phyloP scores from a whole-genome alignment of 768 basidiomycete genomes.

The Naganishia antarctica region DNA sequence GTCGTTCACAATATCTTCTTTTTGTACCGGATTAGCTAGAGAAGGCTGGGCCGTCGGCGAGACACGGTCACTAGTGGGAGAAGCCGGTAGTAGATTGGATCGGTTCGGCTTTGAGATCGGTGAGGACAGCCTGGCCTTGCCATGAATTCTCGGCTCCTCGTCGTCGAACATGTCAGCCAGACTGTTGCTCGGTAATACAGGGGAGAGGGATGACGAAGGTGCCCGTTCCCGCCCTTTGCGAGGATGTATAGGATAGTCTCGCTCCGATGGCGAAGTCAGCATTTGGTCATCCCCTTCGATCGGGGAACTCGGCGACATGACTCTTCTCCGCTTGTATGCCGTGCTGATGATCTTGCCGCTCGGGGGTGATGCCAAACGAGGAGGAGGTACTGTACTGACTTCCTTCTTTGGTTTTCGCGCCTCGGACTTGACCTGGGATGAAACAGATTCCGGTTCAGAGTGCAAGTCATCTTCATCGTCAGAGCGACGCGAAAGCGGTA shows the following conservation, averaged over 20 bases:
- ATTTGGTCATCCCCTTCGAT: neutral
- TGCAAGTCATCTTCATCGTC: slow-evolving; percentile 5
- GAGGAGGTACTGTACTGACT: neutral
- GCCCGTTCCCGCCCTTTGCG: slow-evolving; percentile 4
- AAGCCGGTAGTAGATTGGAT: too few species aligned
- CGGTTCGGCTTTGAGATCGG: neutral
- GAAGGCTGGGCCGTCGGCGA: too few species aligned
- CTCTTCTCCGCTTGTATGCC: slow-evolving; percentile 5
- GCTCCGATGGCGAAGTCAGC: neutral
- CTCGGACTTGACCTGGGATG: neutral
- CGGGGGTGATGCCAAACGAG: neutral
- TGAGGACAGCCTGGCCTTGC: neutral
- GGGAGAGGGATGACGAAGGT: slow-evolving; percentile 6
- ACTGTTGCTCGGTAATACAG: slow-evolving; percentile 12
- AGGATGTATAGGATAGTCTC: neutral
- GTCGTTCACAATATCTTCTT: too few species aligned
- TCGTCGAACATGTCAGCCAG: slow-evolving; percentile 18
- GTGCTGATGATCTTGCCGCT: neutral
- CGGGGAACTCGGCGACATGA: slow-evolving; percentile 26
- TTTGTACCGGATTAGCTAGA: too few species aligned
- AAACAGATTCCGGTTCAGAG: neutral
- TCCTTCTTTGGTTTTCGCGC: neutral
- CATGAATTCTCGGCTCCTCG: neutral
- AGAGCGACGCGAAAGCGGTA: slow-evolving; percentile 21
- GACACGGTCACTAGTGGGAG: too few species aligned